Evolutionary conservation across 2,329 filamentous ascomycete genomes (phyloP).

Genomic region (Harringtonia aguacate): DNA sequence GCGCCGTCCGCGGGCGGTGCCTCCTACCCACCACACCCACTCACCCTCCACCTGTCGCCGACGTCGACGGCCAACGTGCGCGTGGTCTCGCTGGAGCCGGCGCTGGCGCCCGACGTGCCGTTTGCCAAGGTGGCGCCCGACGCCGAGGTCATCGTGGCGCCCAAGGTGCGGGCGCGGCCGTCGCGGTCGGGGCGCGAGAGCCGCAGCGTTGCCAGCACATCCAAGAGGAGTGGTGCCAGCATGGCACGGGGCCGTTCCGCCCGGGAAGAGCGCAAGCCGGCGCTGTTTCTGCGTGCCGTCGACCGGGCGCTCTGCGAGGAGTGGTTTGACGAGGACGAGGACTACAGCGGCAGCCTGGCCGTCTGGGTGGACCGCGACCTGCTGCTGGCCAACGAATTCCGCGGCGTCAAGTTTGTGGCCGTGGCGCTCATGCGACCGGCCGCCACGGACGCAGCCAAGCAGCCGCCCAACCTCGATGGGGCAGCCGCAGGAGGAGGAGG

Average conservation of each 20-base stretch:
- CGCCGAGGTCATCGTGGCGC: conserved; percentile 93
- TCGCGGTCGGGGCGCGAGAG: conserved; percentile 59
- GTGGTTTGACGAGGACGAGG: conserved; percentile 64
- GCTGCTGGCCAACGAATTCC: conserved; percentile 58
- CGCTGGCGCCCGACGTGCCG: conserved; percentile 52
- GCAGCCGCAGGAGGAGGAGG: too few species aligned
- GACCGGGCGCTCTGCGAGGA: conserved; percentile 59
- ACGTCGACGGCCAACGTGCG: conserved; percentile 91
- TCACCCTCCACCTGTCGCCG: conserved; percentile 87
- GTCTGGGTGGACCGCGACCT: conserved; percentile 81
- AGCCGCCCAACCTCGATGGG: too few species aligned
- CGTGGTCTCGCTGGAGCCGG: conserved; percentile 72
- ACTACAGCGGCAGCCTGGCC: conserved; percentile 37
- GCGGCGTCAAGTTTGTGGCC: conserved; percentile 64
- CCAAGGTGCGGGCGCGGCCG: conserved; percentile 70
- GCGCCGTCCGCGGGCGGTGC: too few species aligned
- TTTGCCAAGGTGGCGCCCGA: conserved; percentile 92
- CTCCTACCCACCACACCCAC: conserved; percentile 58
- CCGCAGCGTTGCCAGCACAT: conserved; percentile 69
- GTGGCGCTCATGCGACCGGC: conserved; percentile 82
- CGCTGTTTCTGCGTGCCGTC: conserved; percentile 70
- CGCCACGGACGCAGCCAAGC: conserved; percentile 56
- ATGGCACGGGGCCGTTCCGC: conserved; percentile 40
- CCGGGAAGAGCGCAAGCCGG: conserved; percentile 55
- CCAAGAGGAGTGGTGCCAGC: conserved; percentile 70